Conservation (phyloP, 495 filamentous ascomycete genomes). For the Penicillium steckii region DNA sequence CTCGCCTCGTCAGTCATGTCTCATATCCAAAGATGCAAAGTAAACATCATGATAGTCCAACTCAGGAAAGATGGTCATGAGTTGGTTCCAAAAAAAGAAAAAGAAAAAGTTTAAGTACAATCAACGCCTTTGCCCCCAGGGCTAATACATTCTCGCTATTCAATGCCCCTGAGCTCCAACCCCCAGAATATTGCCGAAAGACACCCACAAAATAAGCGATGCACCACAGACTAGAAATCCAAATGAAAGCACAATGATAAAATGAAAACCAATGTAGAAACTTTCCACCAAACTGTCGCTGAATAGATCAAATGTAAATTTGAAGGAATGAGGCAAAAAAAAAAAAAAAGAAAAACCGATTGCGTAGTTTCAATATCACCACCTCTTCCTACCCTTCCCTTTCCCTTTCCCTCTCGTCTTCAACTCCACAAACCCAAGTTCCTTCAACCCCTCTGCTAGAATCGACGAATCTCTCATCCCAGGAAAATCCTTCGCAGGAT, state of each 20-base stretch:
- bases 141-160: neutral
- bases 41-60: neutral
- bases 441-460: slow-evolving; percentile 40
- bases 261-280: neutral
- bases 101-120: neutral
- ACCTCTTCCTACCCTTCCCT: slow-evolving; percentile 39
- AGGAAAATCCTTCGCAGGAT: slow-evolving; percentile 94
- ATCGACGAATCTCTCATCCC: slow-evolving; percentile 70
- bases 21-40: slow-evolving; percentile 9
- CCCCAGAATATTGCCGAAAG: neutral
- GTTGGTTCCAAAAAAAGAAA: slow-evolving; percentile 1
- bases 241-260: neutral
- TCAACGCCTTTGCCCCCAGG: neutral
- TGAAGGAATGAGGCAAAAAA: neutral
- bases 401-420: slow-evolving; percentile 46
- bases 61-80: too few species aligned
- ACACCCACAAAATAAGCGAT: neutral
- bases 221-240: too few species aligned
- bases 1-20: slow-evolving; percentile 2
- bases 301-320: neutral
- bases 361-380: slow-evolving; percentile 1
- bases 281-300: neutral
- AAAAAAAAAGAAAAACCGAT: neutral
- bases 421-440: slow-evolving; percentile 46
- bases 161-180: neutral